Evolutionary conservation across 805 yeast genomes (phyloP).

Genomic region (Debaryomyces hansenii): DNA sequence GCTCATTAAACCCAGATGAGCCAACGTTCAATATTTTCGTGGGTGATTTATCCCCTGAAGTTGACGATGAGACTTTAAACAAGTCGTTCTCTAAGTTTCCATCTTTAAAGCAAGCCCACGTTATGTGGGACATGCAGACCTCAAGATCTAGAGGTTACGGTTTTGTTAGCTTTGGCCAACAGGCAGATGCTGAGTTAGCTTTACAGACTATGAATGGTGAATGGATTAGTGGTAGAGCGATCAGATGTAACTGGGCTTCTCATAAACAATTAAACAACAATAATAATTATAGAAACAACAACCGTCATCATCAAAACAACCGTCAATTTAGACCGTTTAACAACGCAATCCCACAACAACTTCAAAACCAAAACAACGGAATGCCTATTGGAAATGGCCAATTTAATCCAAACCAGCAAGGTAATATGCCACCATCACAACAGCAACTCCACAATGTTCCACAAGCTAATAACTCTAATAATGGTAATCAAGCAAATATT

Average conservation of each 20-base stretch:
- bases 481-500: slow-evolving; percentile 11
- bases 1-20: slow-evolving; percentile 34
- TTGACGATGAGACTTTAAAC: slow-evolving; percentile 71
- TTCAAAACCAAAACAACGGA: slow-evolving; percentile 9
- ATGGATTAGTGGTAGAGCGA: slow-evolving; percentile 68
- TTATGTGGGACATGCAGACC: slow-evolving; percentile 97
- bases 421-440: slow-evolving; percentile 1
- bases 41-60: slow-evolving; percentile 82
- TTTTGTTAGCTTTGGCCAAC: slow-evolving; percentile 71
- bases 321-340: slow-evolving; percentile 15
- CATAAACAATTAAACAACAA: slow-evolving; percentile 49
- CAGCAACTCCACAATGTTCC: slow-evolving; percentile 1
- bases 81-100: slow-evolving; percentile 56
- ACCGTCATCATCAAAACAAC: slow-evolving; percentile 12
- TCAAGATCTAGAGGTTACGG: slow-evolving; percentile 93
- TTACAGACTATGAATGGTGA: slow-evolving; percentile 73
- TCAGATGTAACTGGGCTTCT: slow-evolving; percentile 88
- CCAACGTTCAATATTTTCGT: slow-evolving; percentile 76
- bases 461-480: slow-evolving; percentile 1
- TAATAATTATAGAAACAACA: slow-evolving; percentile 12
- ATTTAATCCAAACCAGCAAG: slow-evolving; percentile 7
- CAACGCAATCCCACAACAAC: slow-evolving; percentile 10
- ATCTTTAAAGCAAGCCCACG: slow-evolving; percentile 78
- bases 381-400: slow-evolving; percentile 5
- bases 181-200: slow-evolving; percentile 72